Evolutionary conservation across 805 yeast genomes (phyloP).

Genomic region (Candida chauliodis): DNA sequence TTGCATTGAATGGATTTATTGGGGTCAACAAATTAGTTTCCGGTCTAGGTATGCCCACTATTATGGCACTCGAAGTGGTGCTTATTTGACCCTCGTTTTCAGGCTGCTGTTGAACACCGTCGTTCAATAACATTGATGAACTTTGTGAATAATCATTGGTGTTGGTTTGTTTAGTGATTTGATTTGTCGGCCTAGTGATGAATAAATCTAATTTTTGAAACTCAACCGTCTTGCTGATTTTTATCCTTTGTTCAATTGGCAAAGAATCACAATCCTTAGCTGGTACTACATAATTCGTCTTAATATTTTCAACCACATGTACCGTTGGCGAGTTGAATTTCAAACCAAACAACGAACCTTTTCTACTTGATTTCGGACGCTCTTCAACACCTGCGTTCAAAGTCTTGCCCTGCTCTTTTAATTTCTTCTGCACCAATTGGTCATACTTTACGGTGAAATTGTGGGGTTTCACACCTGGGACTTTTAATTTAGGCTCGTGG

Average conservation of each 20-base stretch:
- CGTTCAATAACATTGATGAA: constrained; percentile 30
- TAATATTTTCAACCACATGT: constrained; percentile 4
- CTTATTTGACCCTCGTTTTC: constrained; percentile 22
- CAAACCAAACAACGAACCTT: constrained; percentile 38
- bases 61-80: constrained; percentile 28
- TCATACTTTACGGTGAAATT: constrained; percentile 38
- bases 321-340: constrained; percentile 24
- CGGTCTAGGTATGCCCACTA: constrained; percentile 41
- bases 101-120: constrained; percentile 14
- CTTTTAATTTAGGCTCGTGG: constrained; percentile 29
- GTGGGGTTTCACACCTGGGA: constrained; percentile 32
- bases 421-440: constrained; percentile 32
- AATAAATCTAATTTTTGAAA: constrained; percentile 30
- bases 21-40: constrained; percentile 31
- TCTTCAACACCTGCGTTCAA: no score
- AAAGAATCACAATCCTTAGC: constrained; percentile 32
- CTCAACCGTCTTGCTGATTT: constrained; percentile 25
- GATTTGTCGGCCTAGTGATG: constrained; percentile 33
- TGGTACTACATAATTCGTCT: constrained; percentile 16
- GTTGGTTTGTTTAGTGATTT: constrained; percentile 12
- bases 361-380: constrained; percentile 17
- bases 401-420: constrained; percentile 23
- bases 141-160: constrained; percentile 30
- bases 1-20: constrained; percentile 36
- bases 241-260: constrained; percentile 30